phyloP scores from a whole-genome alignment of 768 basidiomycete genomes.

The Tylopilus sp. region DNA sequence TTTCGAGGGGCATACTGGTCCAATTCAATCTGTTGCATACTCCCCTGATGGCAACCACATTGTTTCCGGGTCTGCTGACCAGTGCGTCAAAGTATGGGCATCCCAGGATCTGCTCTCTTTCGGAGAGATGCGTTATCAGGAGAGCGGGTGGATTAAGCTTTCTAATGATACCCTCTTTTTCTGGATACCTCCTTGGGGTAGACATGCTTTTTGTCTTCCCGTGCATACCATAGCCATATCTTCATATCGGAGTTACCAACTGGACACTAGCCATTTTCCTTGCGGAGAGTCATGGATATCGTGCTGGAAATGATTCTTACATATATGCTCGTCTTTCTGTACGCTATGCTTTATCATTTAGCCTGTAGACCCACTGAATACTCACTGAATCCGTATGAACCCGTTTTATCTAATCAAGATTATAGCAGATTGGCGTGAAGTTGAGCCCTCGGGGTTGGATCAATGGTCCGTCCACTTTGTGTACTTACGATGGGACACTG shows the following conservation, averaged over 20 bases:
- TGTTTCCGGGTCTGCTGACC: conserved; percentile 16
- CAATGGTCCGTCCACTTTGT: not conserved
- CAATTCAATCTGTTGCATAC: conserved; percentile 10
- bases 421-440: not conserved
- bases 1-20: conserved; percentile 8
- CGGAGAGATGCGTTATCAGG: conserved; percentile 4
- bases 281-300: conserved; percentile 19
- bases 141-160: conserved; percentile 19
- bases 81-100: conserved; percentile 12
- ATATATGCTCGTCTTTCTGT: not conserved
- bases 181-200: conserved; percentile 20
- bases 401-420: too few relatives aligned
- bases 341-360: not conserved
- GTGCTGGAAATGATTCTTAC: conserved; percentile 15
- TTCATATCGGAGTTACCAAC: conserved; percentile 3
- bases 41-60: conserved; percentile 16
- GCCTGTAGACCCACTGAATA: not conserved
- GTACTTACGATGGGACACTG: not conserved
- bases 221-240: conserved; percentile 16
- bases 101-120: not conserved
- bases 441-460: not conserved
- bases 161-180: conserved; percentile 6
- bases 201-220: conserved; percentile 17
- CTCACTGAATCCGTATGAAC: too few relatives aligned
- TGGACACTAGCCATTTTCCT: conserved; percentile 8